These are phyloP conservation scores for Hypoxylon lienhwacheense DNA, from an alignment of 495 filamentous ascomycete species.

Conservation along the genomic window DNA sequence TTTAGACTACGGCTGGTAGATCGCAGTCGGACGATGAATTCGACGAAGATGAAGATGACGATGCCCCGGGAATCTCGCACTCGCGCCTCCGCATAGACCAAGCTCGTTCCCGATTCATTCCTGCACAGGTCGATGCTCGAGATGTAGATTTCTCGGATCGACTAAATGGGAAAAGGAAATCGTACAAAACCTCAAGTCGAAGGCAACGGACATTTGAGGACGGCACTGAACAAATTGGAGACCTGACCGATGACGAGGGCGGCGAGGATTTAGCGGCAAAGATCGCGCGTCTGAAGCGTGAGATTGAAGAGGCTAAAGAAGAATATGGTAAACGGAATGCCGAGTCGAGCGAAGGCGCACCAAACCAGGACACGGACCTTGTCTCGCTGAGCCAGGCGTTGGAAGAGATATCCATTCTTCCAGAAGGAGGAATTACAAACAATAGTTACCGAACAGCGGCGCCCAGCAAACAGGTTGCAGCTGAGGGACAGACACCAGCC, in stretches of 20 bases:
- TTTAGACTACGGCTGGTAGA: slow-evolving; percentile 64
- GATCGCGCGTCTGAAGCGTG: slow-evolving; percentile 74
- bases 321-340: slow-evolving; percentile 60
- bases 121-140: slow-evolving; percentile 70
- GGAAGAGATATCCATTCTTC: slow-evolving; percentile 55
- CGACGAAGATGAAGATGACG: slow-evolving; percentile 65
- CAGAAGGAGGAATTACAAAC: slow-evolving; percentile 38
- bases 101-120: slow-evolving; percentile 78
- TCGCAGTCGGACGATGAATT: slow-evolving; percentile 63
- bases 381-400: slow-evolving; percentile 66
- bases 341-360: slow-evolving; percentile 36
- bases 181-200: slow-evolving; percentile 72
- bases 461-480: slow-evolving; percentile 2
- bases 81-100: slow-evolving; percentile 71
- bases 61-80: slow-evolving; percentile 67
- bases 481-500: slow-evolving; percentile 15
- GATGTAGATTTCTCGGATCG: slow-evolving; percentile 83
- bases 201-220: slow-evolving; percentile 62
- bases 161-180: slow-evolving; percentile 73
- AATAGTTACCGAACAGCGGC: slow-evolving; percentile 33
- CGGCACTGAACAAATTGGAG: slow-evolving; percentile 64
- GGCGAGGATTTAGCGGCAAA: slow-evolving; percentile 72
- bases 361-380: slow-evolving; percentile 45
- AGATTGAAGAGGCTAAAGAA: slow-evolving; percentile 76
- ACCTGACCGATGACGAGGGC: slow-evolving; percentile 67